Conservation (phyloP, 805 yeast genomes). For the Metschnikowia bowlesiae region DNA sequence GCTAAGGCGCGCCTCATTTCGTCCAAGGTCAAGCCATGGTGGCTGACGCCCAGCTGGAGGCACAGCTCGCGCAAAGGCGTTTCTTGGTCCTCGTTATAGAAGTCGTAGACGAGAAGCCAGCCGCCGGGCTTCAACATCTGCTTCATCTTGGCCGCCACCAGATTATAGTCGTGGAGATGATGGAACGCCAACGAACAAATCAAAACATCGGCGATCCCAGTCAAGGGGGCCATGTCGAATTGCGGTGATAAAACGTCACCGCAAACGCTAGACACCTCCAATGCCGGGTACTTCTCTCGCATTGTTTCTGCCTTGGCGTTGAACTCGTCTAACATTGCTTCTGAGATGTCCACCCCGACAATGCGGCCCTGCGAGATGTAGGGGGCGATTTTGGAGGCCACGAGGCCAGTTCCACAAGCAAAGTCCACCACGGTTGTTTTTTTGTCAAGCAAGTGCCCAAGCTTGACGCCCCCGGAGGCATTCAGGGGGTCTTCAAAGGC, state of each 20-base stretch:
- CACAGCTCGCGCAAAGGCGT: neutral
- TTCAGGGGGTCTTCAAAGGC: neutral
- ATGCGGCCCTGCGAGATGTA: slow-evolving; percentile 22
- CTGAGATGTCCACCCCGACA: slow-evolving; percentile 38
- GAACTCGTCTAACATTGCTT: slow-evolving; percentile 18
- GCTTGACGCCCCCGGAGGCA: slow-evolving; percentile 5
- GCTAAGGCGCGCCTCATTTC: slow-evolving; percentile 3
- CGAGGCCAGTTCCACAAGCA: slow-evolving; percentile 43
- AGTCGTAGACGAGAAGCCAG: slow-evolving; percentile 33
- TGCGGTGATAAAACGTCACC: slow-evolving; percentile 25
- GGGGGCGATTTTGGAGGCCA: slow-evolving; percentile 28
- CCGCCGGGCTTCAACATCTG: slow-evolving; percentile 33
- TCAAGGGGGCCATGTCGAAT: slow-evolving; percentile 9
- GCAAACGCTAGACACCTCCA: slow-evolving; percentile 13
- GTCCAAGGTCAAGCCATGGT: slow-evolving; percentile 4
- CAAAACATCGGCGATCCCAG: slow-evolving; percentile 23
- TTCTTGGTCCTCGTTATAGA: slow-evolving; percentile 28
- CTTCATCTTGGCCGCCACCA: slow-evolving; percentile 27
- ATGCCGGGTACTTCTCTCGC: slow-evolving; percentile 6
- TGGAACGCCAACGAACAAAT: slow-evolving; percentile 37
- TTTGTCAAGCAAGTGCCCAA: slow-evolving; percentile 16
- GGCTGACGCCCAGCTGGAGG: slow-evolving; percentile 2
- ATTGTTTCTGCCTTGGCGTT: neutral
- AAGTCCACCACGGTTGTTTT: slow-evolving; percentile 32
- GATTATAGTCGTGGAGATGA: slow-evolving; percentile 31